Evolutionary conservation across 192 early-diverging fungal genomes (phyloP).

Genomic region (Coemansia sp.): DNA sequence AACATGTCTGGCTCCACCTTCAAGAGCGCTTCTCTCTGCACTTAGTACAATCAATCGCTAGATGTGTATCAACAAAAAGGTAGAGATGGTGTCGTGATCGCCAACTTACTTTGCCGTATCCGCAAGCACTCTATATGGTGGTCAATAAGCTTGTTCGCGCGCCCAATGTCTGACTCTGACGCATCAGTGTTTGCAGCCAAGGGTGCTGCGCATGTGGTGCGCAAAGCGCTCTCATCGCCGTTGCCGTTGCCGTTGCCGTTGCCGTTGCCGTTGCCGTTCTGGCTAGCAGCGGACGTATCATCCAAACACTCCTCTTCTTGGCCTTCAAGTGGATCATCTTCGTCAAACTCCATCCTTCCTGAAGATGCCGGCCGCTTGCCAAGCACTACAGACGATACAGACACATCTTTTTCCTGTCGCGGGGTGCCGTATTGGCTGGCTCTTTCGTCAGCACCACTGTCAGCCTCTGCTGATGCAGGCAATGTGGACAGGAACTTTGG

Average conservation of each 20-base stretch:
- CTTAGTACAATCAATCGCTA: too few relatives aligned
- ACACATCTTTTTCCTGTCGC: background rate
- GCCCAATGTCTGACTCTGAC: slow-evolving; percentile 12
- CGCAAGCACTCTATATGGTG: slow-evolving; percentile 51
- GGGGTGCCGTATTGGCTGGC: background rate
- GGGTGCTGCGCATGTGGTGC: background rate
- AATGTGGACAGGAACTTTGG: slow-evolving; percentile 30
- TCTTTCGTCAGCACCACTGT: background rate
- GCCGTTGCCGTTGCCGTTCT: background rate
- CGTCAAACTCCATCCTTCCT: background rate
- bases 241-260: background rate
- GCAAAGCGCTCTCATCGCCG: background rate
- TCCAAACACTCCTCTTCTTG: background rate
- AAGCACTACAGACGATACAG: background rate
- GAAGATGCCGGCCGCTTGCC: slow-evolving; percentile 1
- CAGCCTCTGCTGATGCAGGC: background rate
- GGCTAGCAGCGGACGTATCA: background rate
- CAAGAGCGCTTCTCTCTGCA: background rate
- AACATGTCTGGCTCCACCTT: background rate
- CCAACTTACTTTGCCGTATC: slow-evolving; percentile 46
- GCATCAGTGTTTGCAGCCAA: background rate
- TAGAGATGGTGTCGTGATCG: background rate
- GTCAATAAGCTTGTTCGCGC: slow-evolving; percentile 42
- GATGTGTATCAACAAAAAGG: background rate
- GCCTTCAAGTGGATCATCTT: background rate